Conservation (phyloP, 2,329 filamentous ascomycete genomes). For the Apiospora arundinis region DNA sequence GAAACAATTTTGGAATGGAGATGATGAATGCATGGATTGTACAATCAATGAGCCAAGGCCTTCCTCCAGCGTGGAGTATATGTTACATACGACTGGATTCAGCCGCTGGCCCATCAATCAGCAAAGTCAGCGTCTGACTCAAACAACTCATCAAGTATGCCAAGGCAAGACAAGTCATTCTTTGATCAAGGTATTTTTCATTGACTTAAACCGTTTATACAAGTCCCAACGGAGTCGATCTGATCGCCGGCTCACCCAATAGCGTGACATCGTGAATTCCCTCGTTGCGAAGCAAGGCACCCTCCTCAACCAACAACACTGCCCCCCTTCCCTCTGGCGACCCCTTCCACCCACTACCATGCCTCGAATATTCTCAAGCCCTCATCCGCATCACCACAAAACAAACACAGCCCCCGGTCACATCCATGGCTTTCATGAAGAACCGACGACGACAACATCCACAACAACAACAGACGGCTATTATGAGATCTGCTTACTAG, state of each 20-base stretch:
- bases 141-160: no score
- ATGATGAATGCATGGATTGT: no score
- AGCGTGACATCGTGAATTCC: constrained; percentile 22
- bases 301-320: not conserved
- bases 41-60: no score
- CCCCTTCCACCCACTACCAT: not conserved
- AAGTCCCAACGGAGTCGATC: constrained; percentile 14
- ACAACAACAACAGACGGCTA: not conserved
- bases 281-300: not conserved
- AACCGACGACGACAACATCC: not conserved
- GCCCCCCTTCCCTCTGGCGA: not conserved
- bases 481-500: not conserved
- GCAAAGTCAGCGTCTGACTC: no score
- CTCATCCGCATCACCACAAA: no score
- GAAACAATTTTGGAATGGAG: no score
- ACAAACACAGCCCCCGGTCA: not conserved
- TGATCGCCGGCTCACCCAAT: constrained; percentile 17
- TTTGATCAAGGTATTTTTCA: constrained; percentile 17
- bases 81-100: no score
- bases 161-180: not conserved
- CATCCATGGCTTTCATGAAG: not conserved
- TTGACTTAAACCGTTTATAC: constrained; percentile 20
- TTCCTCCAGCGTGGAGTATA: no score
- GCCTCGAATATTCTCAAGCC: not conserved
- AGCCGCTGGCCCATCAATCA: no score